Evolutionary conservation across 2,329 filamentous ascomycete species (phyloP), one percentile per base, ranked within the genome.

Genomic region (Aspergillus pseudoterreus): DNA sequence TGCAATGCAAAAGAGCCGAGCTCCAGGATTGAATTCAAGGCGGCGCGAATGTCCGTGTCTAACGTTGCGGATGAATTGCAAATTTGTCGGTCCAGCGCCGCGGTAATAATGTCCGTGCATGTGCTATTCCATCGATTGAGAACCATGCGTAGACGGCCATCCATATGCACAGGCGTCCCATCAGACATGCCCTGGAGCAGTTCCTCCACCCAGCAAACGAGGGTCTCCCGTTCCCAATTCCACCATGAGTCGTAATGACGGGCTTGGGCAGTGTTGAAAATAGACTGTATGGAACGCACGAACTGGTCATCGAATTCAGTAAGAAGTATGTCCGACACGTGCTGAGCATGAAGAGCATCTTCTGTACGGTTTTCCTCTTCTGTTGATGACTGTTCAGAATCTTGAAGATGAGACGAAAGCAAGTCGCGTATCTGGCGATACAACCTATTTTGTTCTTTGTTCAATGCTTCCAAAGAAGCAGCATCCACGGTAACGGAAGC

Each of bases 161-260:
- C 39, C 14, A 46, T 43, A 1, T 10, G 15, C 6, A 38, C 19
- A 33, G 38, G 19, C 10, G 14, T 21, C 2, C 17, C 32, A 19
- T 47, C 39, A 1, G 27, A 36, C 24, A 45, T 38, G 9, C 30
- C 17, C 10, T 50, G 21, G 1, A 12, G 46, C 8, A 50, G 19
- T 9, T 53, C 47, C 6, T 49, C 45, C 15, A 57, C 22, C 43
- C 55, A 52, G 9, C 44, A 43, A 10, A 58, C 41, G 19, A 60
- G 49, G 2, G 67, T 66, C 49, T 70, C 61, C 0, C 59, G 48
- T 2, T 50, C 65, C 68, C 68, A 71, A 47, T 71, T 72, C 70
- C 70, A 73, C 49, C 56, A 68, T 2, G 68, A 72, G 38, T 70
- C 57, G 53, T 66, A 73, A 3, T 49, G 41, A 1, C 70, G 62